These are phyloP conservation scores for Scheffersomyces lignosus DNA, from an alignment of 805 yeast genomes.

Conservation along the genomic window DNA sequence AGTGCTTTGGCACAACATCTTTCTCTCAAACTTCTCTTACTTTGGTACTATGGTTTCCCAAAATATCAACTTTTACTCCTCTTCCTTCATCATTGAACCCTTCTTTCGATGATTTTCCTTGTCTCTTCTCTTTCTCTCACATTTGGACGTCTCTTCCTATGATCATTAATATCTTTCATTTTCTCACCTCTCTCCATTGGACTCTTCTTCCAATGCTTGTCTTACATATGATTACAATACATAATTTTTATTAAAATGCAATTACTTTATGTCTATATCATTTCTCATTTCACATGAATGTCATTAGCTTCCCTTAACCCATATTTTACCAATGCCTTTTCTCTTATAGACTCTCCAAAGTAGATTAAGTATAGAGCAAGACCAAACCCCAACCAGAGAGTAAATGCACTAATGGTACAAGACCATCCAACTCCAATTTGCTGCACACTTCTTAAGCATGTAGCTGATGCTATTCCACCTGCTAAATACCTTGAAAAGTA, in stretches of 20 bases:
- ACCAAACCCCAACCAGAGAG: conserved; percentile 38
- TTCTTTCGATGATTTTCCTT: too few species aligned
- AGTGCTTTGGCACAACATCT: neutral
- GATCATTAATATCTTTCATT: too few species aligned
- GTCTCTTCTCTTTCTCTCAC: too few species aligned
- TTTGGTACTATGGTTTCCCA: too few species aligned
- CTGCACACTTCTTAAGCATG: conserved; percentile 46
- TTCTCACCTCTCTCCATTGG: neutral
- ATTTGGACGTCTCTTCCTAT: too few species aligned
- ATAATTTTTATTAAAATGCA: neutral
- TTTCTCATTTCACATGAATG: too few species aligned
- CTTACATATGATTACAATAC: too few species aligned
- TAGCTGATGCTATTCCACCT: conserved; percentile 52
- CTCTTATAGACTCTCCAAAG: neutral
- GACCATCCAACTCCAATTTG: conserved; percentile 59
- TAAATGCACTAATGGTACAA: conserved; percentile 48
- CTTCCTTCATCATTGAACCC: too few species aligned
- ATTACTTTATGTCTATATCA: neutral
- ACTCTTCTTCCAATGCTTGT: neutral
- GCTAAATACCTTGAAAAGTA: conserved; percentile 51
- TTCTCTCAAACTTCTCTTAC: too few species aligned
- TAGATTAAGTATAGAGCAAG: conserved; percentile 16
- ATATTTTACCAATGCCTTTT: neutral
- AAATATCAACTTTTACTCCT: too few species aligned
- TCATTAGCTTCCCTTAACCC: neutral